These are phyloP conservation scores for Microsporum canis DNA, from an alignment of 2,329 filamentous ascomycete genomes.

Conservation along the genomic window DNA sequence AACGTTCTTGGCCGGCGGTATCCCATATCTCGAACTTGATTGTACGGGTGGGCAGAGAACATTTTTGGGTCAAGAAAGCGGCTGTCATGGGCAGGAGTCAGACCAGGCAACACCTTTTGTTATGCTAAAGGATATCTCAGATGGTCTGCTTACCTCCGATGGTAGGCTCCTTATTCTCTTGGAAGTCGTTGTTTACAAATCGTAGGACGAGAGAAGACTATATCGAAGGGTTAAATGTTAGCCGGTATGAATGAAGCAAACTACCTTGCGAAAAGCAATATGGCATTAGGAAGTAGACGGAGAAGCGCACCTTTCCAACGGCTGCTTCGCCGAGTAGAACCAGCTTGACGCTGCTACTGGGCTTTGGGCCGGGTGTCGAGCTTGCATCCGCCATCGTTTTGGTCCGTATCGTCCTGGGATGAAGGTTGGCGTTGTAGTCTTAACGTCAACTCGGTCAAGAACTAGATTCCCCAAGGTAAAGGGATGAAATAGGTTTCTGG, in stretches of 20 bases:
- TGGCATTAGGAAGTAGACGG: not conserved
- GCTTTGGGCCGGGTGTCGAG: conserved; percentile 61
- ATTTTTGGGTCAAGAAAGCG: conserved; percentile 97
- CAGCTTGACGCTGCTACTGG: conserved; percentile 98
- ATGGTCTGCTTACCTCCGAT: conserved; percentile 64
- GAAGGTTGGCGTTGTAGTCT: not conserved
- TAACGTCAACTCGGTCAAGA: conserved; percentile 1
- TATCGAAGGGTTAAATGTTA: not conserved
- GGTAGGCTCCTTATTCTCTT: conserved; percentile 98
- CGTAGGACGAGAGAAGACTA: conserved; percentile 94
- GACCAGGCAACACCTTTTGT: not conserved
- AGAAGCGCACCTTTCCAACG: conserved; percentile 73
- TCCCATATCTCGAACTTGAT: conserved; percentile 93
- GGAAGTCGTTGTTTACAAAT: conserved; percentile 99
- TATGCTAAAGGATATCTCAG: not conserved
- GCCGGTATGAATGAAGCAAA: not conserved
- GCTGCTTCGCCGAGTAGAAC: conserved; percentile 94
- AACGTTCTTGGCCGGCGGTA: conserved; percentile 94
- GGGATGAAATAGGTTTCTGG: not conserved
- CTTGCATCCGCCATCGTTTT: conserved; percentile 58
- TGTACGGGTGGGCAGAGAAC: conserved; percentile 82
- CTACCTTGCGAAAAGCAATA: not conserved
- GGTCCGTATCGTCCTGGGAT: not conserved
- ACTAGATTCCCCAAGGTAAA: not conserved
- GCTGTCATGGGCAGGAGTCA: conserved; percentile 42